phyloP scores from a whole-genome alignment of 768 basidiomycete species.

The Suillus variegatus region DNA sequence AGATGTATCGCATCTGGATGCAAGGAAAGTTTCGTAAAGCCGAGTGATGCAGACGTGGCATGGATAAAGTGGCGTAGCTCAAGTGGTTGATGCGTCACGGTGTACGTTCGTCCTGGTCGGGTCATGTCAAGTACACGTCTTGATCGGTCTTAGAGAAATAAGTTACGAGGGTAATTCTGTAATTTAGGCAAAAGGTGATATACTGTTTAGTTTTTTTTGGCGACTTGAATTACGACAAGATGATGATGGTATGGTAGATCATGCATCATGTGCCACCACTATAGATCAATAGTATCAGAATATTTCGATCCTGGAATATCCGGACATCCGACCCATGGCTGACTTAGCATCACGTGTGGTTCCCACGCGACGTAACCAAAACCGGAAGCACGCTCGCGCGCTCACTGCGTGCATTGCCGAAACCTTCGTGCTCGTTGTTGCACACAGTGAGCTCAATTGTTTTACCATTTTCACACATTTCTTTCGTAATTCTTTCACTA shows the following conservation, averaged over 20 bases:
- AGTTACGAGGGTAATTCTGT: neutral
- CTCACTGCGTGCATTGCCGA: too few relatives aligned
- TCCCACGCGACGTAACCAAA: too few relatives aligned
- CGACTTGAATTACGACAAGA: neutral
- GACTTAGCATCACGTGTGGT: too few relatives aligned
- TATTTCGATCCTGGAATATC: too few relatives aligned
- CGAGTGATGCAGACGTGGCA: neutral
- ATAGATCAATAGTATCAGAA: neutral
- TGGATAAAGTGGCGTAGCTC: neutral
- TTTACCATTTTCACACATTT: too few relatives aligned
- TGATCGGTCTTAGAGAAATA: neutral
- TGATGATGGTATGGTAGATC: neutral
- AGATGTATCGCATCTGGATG: slow-evolving; percentile 98
- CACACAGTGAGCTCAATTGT: too few relatives aligned
- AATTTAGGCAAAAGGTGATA: neutral
- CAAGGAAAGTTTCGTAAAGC: slow-evolving; percentile 78
- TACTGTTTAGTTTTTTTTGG: neutral
- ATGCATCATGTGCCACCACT: neutral
- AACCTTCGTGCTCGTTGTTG: too few relatives aligned
- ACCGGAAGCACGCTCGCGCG: too few relatives aligned
- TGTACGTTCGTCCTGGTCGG: neutral
- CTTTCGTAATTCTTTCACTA: too few relatives aligned
- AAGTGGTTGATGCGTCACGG: neutral
- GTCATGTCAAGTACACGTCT: neutral
- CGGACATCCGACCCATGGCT: too few relatives aligned